These are phyloP conservation scores for Starmerella apicola DNA, from an alignment of 805 yeast species.

Conservation along the genomic window DNA sequence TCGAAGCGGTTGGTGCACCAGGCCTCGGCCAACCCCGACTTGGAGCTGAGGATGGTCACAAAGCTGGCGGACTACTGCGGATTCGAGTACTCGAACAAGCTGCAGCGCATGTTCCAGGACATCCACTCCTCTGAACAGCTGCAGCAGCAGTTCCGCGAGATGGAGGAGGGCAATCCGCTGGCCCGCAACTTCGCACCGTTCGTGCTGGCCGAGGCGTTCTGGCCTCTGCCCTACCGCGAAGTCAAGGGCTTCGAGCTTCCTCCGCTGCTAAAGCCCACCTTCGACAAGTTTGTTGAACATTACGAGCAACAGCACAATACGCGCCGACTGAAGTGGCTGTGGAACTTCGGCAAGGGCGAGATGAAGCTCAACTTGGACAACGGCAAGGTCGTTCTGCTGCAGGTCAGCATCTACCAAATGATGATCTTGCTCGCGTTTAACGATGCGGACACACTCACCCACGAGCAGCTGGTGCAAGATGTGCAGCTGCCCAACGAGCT, in stretches of 20 bases:
- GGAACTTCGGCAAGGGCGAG: slow-evolving; percentile 91
- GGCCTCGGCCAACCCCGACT: slow-evolving; percentile 70
- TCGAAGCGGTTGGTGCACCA: slow-evolving; percentile 83
- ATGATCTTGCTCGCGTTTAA: slow-evolving; percentile 78
- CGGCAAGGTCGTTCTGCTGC: slow-evolving; percentile 43
- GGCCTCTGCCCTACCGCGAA: slow-evolving; percentile 55
- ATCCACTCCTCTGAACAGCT: slow-evolving; percentile 73
- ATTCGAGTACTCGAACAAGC: slow-evolving; percentile 81
- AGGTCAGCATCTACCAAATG: slow-evolving; percentile 76
- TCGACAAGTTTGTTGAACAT: slow-evolving; percentile 52
- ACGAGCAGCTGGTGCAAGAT: slow-evolving; percentile 46
- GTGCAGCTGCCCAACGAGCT: slow-evolving; percentile 57
- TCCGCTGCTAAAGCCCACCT: slow-evolving; percentile 46
- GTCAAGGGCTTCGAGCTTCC: slow-evolving; percentile 50
- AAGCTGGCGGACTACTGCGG: slow-evolving; percentile 81
- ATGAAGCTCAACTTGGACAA: slow-evolving; percentile 74
- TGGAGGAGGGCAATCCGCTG: slow-evolving; percentile 26
- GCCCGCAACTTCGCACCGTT: slow-evolving; percentile 49
- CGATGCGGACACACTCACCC: slow-evolving; percentile 46
- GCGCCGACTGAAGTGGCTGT: slow-evolving; percentile 84
- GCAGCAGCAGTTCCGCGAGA: slow-evolving; percentile 40
- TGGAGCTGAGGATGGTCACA: slow-evolving; percentile 74
- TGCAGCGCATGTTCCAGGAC: slow-evolving; percentile 93
- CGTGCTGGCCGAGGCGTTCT: slow-evolving; percentile 76
- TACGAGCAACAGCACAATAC: slow-evolving; percentile 73